These are phyloP conservation scores for Ceratobasidium sp. DNA, from an alignment of 1,284 basidiomycete species.

Conservation along the genomic window DNA sequence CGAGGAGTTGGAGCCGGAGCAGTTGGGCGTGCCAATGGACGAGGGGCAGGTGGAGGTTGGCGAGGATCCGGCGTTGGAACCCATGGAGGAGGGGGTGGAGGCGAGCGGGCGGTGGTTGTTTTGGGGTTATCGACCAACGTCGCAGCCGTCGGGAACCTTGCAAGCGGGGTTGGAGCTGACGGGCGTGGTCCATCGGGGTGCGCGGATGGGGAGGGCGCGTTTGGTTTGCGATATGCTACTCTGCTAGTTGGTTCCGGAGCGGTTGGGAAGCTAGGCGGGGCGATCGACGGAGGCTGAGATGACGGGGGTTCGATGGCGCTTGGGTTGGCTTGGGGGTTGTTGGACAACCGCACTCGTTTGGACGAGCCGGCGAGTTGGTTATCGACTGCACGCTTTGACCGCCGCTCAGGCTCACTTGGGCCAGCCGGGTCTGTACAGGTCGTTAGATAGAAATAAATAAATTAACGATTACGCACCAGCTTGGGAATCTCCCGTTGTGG, in stretches of 20 bases:
- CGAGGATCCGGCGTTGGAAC: too few species aligned
- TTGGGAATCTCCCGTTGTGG: too few species aligned
- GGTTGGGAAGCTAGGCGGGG: neutral
- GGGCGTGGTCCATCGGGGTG: neutral
- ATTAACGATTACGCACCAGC: too few species aligned
- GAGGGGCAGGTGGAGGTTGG: too few species aligned
- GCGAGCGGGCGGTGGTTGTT: neutral
- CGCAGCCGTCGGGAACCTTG: neutral
- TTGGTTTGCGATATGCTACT: neutral
- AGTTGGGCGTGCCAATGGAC: too few species aligned
- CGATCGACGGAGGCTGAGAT: neutral
- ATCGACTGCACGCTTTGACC: neutral
- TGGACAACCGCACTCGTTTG: neutral
- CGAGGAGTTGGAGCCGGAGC: too few species aligned
- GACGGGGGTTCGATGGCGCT: neutral
- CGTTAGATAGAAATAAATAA: neutral
- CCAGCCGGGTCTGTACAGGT: neutral
- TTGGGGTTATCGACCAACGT: neutral
- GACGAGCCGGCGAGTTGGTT: neutral
- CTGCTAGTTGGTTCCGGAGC: neutral
- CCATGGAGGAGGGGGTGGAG: neutral
- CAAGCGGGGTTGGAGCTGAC: neutral
- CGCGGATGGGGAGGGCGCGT: neutral
- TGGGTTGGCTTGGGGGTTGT: neutral
- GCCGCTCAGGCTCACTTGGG: neutral